Percentiles rank a stretch among this genome's conserved stretches.
These are phyloP conservation scores for Aureobasidium musti DNA, from an alignment of 2,329 filamentous ascomycete genomes.

Conservation along the genomic window DNA sequence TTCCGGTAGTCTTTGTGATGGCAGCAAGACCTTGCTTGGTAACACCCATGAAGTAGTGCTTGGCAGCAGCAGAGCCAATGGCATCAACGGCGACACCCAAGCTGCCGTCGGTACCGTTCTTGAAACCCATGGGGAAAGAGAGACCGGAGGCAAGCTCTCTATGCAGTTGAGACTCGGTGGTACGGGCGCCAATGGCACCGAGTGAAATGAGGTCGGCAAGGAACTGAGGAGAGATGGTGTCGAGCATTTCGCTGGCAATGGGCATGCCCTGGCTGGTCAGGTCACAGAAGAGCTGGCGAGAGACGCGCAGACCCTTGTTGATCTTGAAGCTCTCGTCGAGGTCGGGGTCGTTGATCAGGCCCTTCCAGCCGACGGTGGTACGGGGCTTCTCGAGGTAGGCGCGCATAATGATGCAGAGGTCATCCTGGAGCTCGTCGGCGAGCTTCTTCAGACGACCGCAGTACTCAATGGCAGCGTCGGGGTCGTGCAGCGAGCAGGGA, in stretches of 20 bases:
- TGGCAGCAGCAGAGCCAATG: slow-evolving; percentile 76
- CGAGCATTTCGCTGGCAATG: slow-evolving; percentile 96
- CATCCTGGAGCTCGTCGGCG: slow-evolving; percentile 74
- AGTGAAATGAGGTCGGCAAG: slow-evolving; percentile 93
- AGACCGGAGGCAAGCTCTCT: slow-evolving; percentile 92
- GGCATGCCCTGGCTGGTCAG: slow-evolving; percentile 86
- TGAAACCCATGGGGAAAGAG: slow-evolving; percentile 98
- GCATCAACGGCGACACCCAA: slow-evolving; percentile 92
- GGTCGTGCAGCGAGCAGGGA: slow-evolving; percentile 97
- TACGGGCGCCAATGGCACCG: slow-evolving; percentile 92
- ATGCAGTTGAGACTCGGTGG: slow-evolving; percentile 95
- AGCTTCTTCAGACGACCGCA: slow-evolving; percentile 74
- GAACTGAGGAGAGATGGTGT: slow-evolving; percentile 98
- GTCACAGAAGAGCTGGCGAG: slow-evolving; percentile 90
- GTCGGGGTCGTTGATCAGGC: slow-evolving; percentile 97
- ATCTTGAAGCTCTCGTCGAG: slow-evolving; percentile 98
- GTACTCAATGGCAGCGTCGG: slow-evolving; percentile 84
- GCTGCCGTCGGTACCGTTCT: slow-evolving; percentile 96
- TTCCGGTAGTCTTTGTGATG: slow-evolving; percentile 89
- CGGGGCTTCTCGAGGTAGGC: slow-evolving; percentile 98
- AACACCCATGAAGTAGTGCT: slow-evolving; percentile 97
- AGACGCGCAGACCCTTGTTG: slow-evolving; percentile 94
- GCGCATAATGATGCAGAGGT: slow-evolving; percentile 94
- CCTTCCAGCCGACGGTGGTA: slow-evolving; percentile 98
- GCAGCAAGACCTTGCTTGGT: slow-evolving; percentile 96